Percentiles rank a stretch among this genome's conserved stretches.
Evolutionary conservation across 1,284 basidiomycete genomes (phyloP).

Genomic region (Vanrija pseudolonga): DNA sequence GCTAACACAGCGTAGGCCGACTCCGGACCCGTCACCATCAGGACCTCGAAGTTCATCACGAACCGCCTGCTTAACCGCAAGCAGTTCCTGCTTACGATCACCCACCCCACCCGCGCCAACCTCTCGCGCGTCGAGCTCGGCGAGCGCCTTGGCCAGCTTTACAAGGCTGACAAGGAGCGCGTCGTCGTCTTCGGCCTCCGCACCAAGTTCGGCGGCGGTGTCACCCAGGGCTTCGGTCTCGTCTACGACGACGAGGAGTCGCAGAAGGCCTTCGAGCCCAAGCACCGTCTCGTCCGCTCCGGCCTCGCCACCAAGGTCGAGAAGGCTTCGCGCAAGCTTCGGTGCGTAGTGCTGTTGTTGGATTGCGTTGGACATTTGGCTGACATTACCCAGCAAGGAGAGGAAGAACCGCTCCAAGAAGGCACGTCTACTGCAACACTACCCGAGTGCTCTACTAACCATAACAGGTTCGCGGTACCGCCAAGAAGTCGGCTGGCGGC

Average conservation of each 20-base stretch:
- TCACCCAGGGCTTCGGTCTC: slow-evolving; percentile 93
- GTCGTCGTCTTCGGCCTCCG: slow-evolving; percentile 63
- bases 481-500: slow-evolving; percentile 10
- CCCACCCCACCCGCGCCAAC: slow-evolving; percentile 93
- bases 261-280: slow-evolving; percentile 96
- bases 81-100: slow-evolving; percentile 86
- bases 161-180: slow-evolving; percentile 62
- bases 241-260: slow-evolving; percentile 96
- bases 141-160: slow-evolving; percentile 79
- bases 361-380: too few relatives aligned
- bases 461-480: slow-evolving; percentile 14
- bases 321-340: slow-evolving; percentile 91
- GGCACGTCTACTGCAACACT: slow-evolving; percentile 53
- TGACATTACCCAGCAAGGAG: slow-evolving; percentile 67
- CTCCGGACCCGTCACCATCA: slow-evolving; percentile 89
- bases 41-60: slow-evolving; percentile 99
- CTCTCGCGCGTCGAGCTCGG: slow-evolving; percentile 89
- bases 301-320: slow-evolving; percentile 81
- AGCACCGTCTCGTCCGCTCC: slow-evolving; percentile 81
- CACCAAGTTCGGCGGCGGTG: slow-evolving; percentile 98
- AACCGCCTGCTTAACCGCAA: slow-evolving; percentile 92
- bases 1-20: slow-evolving; percentile 56
- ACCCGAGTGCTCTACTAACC: background rate
- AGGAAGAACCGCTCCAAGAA: slow-evolving; percentile 99
- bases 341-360: too few relatives aligned